phyloP scores from a whole-genome alignment of 2,329 filamentous ascomycete species.

The Truncatella angustata region DNA sequence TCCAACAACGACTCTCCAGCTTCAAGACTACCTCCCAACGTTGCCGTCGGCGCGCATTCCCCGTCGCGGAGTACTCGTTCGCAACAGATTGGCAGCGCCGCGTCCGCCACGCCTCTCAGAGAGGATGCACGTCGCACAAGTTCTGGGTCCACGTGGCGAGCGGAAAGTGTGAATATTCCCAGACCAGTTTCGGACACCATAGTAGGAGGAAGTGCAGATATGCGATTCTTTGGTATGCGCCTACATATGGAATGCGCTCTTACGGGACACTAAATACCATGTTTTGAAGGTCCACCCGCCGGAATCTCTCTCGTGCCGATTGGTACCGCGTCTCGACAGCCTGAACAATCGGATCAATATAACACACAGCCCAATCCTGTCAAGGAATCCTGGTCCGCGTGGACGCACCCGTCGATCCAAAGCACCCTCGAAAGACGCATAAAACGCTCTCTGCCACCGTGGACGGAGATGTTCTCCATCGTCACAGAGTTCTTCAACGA shows the following conservation, averaged over 20 bases:
- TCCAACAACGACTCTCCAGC: neutral
- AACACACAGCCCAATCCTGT: neutral
- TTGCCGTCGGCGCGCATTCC: neutral
- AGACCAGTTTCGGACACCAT: neutral
- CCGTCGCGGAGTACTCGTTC: neutral
- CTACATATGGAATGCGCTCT: too few species aligned
- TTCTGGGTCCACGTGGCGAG: neutral
- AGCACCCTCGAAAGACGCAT: neutral
- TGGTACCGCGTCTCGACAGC: neutral
- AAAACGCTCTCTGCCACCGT: neutral
- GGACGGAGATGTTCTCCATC: neutral
- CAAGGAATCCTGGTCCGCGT: neutral
- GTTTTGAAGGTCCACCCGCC: neutral
- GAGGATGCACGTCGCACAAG: neutral
- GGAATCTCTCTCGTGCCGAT: neutral
- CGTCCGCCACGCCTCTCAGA: neutral
- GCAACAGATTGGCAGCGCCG: neutral
- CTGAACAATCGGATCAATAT: neutral
- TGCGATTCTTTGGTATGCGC: constrained; percentile 3
- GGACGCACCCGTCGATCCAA: neutral
- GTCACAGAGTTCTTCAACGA: constrained; percentile 2
- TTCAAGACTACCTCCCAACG: neutral
- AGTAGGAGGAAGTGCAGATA: neutral
- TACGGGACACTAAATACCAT: too few species aligned
- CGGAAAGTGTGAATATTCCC: neutral